A percentile compares a stretch with the other conserved stretches of the same genome.
Conservation (phyloP, 2,329 filamentous ascomycete species). For the Colletotrichum karsti region DNA sequence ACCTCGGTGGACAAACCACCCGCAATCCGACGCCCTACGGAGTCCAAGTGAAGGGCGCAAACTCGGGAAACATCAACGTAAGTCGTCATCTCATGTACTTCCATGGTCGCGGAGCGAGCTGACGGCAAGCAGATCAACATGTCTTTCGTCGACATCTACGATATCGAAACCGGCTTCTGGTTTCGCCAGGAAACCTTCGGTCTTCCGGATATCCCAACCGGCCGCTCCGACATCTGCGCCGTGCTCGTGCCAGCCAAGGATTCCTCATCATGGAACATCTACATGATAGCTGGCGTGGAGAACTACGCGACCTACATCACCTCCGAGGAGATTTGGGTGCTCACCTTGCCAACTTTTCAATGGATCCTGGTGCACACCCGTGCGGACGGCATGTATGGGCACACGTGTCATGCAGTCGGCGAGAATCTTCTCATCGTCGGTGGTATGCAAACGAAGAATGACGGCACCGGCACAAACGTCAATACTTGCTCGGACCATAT, state of each 20-base stretch:
- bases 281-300: slow-evolving; percentile 31
- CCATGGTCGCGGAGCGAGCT: no score
- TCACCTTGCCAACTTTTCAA: slow-evolving; percentile 31
- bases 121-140: slow-evolving; percentile 20
- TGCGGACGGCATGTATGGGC: slow-evolving; percentile 28
- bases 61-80: slow-evolving; percentile 4
- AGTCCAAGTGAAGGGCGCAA: background rate
- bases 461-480: slow-evolving; percentile 15
- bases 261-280: slow-evolving; percentile 31
- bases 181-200: slow-evolving; percentile 33
- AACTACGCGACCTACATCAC: slow-evolving; percentile 26
- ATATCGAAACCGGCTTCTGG: slow-evolving; percentile 32
- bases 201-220: slow-evolving; percentile 24
- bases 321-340: slow-evolving; percentile 15
- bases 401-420: slow-evolving; percentile 28
- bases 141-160: slow-evolving; percentile 32
- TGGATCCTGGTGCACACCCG: slow-evolving; percentile 30
- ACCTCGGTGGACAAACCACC: slow-evolving; percentile 29
- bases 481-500: slow-evolving; percentile 30
- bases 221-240: slow-evolving; percentile 32
- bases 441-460: slow-evolving; percentile 28
- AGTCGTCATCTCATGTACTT: background rate
- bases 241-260: slow-evolving; percentile 29
- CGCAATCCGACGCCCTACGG: slow-evolving; percentile 23
- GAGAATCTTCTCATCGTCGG: slow-evolving; percentile 30